Base-by-base conservation (phyloP, 257 asterid species). In the Eucommia ulmoides region DNA sequence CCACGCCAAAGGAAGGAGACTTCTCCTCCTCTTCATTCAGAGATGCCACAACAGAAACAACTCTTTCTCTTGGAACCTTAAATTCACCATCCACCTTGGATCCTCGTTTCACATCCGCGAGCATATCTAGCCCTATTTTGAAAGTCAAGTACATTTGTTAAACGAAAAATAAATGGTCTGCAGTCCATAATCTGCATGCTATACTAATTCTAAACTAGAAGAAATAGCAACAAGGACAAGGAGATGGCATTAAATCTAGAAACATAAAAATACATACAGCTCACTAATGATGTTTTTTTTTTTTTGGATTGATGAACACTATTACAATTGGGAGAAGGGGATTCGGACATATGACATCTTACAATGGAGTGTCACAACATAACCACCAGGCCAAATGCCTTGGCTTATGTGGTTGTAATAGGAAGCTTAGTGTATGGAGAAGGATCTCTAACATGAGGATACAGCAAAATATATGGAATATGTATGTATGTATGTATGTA, bases 21-120 rank as follows among this genome's bases (percentile, higher is more conserved):
- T 41, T 62, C 26, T 74, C 92, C 26, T 74, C 92, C 54, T 85
- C 83, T 62, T 76, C 96, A 59, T 70, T 82, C 20, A 76, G 41
- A 21, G 94, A 68, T 25, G 98, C 76, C 10, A 65, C 78, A 46
- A 82, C 60, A 16, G 93, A 74, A 47, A 83, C 74, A 60, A 68
- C 82, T 58, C 64, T 79, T 50, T 76, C 93, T 60, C 58, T 77
- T 15, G 96, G 94, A 24, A 82, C 78, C 74, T 78, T 82, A 59
- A 81, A 89, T 17, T 71, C 24, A 46, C 73, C 74, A 48, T 69
- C 91, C 29, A 14, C 53, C 48, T 58, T 64, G 21, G 77, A 67
- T 60, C 63, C 61, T 33, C 93, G 77, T 59, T 81, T 88, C 19
- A 70, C 71, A 54, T 24, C 63, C 1, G 97, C 97, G 26, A 88